These are phyloP conservation scores for Nephelium lappaceum DNA, from an alignment of 345 rosid species.

Conservation along the genomic window DNA sequence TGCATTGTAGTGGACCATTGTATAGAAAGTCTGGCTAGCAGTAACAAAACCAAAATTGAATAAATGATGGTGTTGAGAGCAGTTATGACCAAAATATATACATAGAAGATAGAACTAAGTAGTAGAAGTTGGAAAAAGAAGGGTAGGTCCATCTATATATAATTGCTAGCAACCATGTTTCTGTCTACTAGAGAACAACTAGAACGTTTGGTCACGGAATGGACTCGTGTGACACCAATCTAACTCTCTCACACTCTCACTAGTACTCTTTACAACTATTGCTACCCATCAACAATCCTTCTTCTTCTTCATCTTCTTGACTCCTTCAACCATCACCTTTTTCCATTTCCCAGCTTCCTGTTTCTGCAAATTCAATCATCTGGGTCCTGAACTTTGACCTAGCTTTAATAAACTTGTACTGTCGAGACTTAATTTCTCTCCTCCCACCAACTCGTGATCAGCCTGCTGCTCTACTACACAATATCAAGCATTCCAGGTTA, in stretches of 20 bases:
- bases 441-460: neutral
- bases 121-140: neutral
- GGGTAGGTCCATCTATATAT: slow-evolving; percentile 11
- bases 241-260: neutral
- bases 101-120: too few relatives aligned
- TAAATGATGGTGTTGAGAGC: neutral
- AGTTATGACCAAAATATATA: too few relatives aligned
- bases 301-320: neutral
- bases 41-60: too few relatives aligned
- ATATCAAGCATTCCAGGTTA: neutral
- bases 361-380: neutral
- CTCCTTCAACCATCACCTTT: too few relatives aligned
- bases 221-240: slow-evolving; percentile 5
- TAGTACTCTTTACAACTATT: neutral
- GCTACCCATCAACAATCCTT: neutral
- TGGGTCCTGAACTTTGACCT: neutral
- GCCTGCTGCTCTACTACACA: neutral
- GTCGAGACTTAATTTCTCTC: too few relatives aligned
- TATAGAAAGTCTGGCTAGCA: too few relatives aligned
- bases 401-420: too few relatives aligned
- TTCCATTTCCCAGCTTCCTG: too few relatives aligned
- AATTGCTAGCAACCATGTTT: neutral
- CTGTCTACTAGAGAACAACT: neutral
- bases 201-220: slow-evolving; percentile 7
- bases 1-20: too few relatives aligned